These are phyloP conservation scores for Leccinum fibrillosum DNA, from an alignment of 768 basidiomycete genomes.

Conservation along the genomic window DNA sequence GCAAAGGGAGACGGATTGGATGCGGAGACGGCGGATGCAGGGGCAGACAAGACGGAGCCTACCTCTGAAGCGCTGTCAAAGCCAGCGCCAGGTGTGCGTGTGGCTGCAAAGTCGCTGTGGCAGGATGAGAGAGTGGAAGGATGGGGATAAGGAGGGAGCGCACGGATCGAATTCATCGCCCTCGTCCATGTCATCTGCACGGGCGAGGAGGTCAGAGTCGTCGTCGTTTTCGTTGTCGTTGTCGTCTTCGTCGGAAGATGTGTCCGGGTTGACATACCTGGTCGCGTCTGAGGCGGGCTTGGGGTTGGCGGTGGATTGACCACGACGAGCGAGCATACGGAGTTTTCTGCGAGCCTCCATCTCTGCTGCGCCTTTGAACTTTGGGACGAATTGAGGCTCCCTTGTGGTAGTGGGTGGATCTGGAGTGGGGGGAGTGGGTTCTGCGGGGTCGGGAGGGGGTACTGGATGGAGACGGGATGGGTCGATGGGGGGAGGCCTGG, in stretches of 20 bases:
- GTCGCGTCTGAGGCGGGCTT: constrained; percentile 22
- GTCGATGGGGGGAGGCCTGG: background rate
- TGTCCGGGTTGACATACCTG: constrained; percentile 45
- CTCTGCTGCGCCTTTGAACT: constrained; percentile 80
- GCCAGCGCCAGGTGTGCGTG: constrained; percentile 43
- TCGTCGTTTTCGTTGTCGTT: constrained; percentile 36
- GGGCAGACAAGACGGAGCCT: constrained; percentile 55
- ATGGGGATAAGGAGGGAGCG: constrained; percentile 26
- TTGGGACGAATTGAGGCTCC: constrained; percentile 64
- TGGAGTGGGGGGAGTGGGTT: constrained; percentile 6
- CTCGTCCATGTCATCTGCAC: constrained; percentile 54
- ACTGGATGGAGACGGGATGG: constrained; percentile 11
- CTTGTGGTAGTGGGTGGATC: constrained; percentile 48
- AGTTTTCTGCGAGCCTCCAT: constrained; percentile 72
- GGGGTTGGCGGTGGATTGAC: constrained; percentile 30
- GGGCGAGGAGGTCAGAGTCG: constrained; percentile 49
- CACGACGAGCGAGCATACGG: constrained; percentile 62
- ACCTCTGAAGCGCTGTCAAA: constrained; percentile 66
- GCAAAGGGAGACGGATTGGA: constrained; percentile 52
- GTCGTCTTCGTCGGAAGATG: constrained; percentile 51
- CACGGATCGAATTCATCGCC: constrained; percentile 81
- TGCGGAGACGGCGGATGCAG: constrained; percentile 46
- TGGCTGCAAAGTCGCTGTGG: constrained; percentile 65
- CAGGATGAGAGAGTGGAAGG: background rate
- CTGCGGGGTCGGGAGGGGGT: constrained; percentile 10